These are phyloP conservation scores for Hypoxylon sp. DNA, from an alignment of 2,329 filamentous ascomycete genomes.

Conservation along the genomic window DNA sequence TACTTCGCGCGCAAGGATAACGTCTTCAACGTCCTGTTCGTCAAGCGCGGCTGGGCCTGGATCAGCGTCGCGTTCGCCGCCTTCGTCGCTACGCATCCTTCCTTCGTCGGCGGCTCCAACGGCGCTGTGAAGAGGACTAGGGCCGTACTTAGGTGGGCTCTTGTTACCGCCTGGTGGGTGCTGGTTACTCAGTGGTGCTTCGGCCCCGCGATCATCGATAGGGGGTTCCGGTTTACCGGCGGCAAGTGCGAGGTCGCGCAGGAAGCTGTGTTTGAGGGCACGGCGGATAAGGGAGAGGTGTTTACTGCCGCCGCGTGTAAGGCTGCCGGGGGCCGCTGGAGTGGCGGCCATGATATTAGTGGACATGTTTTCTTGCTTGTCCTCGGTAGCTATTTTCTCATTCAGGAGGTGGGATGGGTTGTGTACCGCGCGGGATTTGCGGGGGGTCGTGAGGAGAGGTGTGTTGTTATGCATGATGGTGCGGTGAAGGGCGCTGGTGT, in stretches of 20 bases:
- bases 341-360: constrained; percentile 95
- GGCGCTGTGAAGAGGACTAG: constrained; percentile 64
- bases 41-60: constrained; percentile 97
- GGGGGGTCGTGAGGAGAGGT: constrained; percentile 72
- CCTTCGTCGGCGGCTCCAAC: constrained; percentile 56
- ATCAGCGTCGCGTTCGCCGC: constrained; percentile 80
- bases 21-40: constrained; percentile 91
- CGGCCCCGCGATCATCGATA: constrained; percentile 89
- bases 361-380: constrained; percentile 96
- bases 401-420: constrained; percentile 81
- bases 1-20: constrained; percentile 98
- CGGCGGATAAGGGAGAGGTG: constrained; percentile 64
- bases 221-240: constrained; percentile 89
- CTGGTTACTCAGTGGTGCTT: constrained; percentile 97
- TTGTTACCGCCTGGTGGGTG: constrained; percentile 85
- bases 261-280: constrained; percentile 63
- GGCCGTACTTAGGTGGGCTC: constrained; percentile 76
- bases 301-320: constrained; percentile 87
- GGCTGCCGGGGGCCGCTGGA: constrained; percentile 85
- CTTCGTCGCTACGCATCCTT: constrained; percentile 79
- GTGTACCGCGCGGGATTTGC: constrained; percentile 61
- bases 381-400: constrained; percentile 83
- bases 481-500: constrained; percentile 72
- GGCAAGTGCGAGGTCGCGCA: constrained; percentile 80
- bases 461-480: constrained; percentile 76